These are phyloP conservation scores for Cladosporium sp. DNA, from an alignment of 2,329 filamentous ascomycete species.

Conservation along the genomic window DNA sequence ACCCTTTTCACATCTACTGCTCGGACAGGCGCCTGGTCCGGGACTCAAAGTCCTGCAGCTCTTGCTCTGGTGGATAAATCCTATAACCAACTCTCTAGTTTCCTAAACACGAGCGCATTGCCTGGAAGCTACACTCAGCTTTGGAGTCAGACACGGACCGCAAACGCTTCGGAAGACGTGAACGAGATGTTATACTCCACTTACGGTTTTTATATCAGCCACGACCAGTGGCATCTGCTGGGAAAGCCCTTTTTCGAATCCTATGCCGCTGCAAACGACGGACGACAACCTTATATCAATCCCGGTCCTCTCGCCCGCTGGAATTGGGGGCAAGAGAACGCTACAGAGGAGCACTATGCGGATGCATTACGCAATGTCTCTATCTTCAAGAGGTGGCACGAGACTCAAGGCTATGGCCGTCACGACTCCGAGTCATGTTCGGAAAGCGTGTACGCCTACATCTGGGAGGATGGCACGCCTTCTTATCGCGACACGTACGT, in stretches of 20 bases:
- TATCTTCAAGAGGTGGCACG: neutral
- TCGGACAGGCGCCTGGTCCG: neutral
- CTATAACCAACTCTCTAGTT: neutral
- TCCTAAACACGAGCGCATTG: neutral
- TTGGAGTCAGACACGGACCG: neutral
- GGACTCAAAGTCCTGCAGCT: neutral
- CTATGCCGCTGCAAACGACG: neutral
- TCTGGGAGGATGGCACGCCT: neutral
- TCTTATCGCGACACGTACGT: neutral
- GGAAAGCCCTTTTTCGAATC: neutral
- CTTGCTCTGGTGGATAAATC: neutral
- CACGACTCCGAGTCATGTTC: neutral
- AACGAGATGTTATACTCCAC: neutral
- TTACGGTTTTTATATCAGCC: neutral
- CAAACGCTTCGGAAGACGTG: neutral
- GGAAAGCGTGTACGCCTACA: neutral
- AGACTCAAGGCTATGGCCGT: neutral
- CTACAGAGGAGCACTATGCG: neutral
- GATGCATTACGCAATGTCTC: neutral
- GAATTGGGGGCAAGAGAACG: neutral
- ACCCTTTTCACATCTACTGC: neutral
- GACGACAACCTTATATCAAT: neutral
- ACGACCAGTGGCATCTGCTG: neutral
- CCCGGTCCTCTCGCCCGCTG: neutral
- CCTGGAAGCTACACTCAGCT: neutral